A percentile compares a stretch with the other conserved stretches of the same genome.
Evolutionary conservation across 2,329 filamentous ascomycete species (phyloP).

Genomic region (Aspergillus cejpii): DNA sequence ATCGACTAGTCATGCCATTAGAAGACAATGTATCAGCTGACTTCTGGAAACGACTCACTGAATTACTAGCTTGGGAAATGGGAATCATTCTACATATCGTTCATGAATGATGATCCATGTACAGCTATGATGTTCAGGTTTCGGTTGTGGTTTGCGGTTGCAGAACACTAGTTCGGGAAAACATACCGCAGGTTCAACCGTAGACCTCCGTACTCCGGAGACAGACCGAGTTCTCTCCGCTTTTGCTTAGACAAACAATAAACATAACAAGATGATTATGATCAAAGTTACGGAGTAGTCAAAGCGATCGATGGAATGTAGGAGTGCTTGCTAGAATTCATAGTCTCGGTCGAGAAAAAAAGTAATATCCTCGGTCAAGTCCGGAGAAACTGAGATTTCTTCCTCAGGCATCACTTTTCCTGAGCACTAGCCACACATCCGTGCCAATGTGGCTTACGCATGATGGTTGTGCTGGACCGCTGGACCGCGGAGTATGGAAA

Average conservation of each 20-base stretch:
- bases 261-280: no score
- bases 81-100: no score
- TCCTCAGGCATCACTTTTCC: neutral
- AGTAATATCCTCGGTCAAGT: slow-evolving; percentile 2
- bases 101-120: no score
- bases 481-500: neutral
- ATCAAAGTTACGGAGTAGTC: no score
- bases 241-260: no score
- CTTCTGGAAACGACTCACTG: no score
- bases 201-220: no score
- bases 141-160: no score
- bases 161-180: neutral
- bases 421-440: neutral
- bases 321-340: slow-evolving; percentile 6
- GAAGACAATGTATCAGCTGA: neutral
- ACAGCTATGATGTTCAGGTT: no score
- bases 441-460: neutral
- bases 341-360: neutral
- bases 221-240: neutral
- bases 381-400: neutral
- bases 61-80: no score
- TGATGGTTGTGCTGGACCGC: neutral
- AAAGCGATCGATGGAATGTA: slow-evolving; percentile 3
- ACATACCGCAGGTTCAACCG: no score
- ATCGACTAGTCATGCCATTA: no score